Percentiles rank a stretch among this genome's conserved stretches.
Evolutionary conservation across 192 early-diverging fungal species (phyloP).

Genomic region (Linnemannia elongata): DNA sequence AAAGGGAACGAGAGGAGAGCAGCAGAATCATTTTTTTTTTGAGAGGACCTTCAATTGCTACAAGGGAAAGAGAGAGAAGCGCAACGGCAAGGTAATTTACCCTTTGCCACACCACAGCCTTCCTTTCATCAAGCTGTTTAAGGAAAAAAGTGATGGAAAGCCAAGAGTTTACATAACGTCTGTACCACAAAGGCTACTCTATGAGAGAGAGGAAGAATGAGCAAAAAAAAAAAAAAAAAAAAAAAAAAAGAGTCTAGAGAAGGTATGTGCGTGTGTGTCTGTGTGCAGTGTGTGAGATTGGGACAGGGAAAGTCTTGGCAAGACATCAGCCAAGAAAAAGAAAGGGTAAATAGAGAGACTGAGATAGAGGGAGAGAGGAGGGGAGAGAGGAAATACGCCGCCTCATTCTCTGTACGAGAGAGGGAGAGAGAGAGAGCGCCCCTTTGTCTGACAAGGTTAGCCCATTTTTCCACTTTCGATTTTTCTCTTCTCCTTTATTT

Average conservation of each 20-base stretch:
- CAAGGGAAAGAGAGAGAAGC: neutral
- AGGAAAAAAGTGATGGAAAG: neutral
- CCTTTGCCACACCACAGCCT: conserved; percentile 4
- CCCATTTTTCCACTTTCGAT: neutral
- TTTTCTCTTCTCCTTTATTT: too few relatives aligned
- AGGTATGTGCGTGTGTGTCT: neutral
- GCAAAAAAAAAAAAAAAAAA: neutral
- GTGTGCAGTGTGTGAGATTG: neutral
- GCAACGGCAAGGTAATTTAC: neutral
- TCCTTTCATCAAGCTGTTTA: neutral
- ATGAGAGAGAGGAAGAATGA: too few relatives aligned
- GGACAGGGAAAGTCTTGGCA: neutral
- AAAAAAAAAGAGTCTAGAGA: neutral
- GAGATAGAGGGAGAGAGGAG: too few relatives aligned
- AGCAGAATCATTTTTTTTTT: too few relatives aligned
- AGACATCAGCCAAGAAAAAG: neutral
- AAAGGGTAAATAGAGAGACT: neutral
- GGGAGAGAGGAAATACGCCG: neutral
- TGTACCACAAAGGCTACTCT: too few relatives aligned
- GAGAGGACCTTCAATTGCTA: neutral
- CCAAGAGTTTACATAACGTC: too few relatives aligned
- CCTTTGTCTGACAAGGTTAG: neutral
- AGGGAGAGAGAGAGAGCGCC: neutral
- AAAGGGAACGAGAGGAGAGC: neutral
- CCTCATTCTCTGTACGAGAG: neutral